Conservation (phyloP, 2,329 filamentous ascomycete species). For the Diatrype stigma region DNA sequence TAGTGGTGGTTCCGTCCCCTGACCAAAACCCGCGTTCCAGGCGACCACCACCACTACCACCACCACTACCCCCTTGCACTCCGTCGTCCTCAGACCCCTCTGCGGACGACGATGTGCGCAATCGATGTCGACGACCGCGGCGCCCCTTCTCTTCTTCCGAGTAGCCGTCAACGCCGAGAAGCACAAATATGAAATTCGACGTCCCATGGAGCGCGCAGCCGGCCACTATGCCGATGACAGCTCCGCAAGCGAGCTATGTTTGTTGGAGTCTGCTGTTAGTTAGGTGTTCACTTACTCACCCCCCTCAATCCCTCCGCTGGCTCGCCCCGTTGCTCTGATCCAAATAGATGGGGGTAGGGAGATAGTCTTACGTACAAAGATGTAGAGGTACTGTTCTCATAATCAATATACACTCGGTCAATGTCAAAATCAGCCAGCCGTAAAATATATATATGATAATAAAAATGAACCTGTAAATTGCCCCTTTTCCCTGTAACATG, state of each 20-base stretch:
- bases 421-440: too few relatives aligned
- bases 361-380: constrained; percentile 24
- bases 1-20: constrained; percentile 6
- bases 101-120: not conserved
- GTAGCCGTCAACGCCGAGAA: constrained; percentile 20
- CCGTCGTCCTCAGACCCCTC: constrained; percentile 1
- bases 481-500: too few relatives aligned
- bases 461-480: too few relatives aligned
- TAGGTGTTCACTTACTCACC: not conserved
- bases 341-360: not conserved
- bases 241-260: constrained; percentile 24
- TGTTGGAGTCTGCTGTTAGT: constrained; percentile 3
- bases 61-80: not conserved
- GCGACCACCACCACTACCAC: not conserved
- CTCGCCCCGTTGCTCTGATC: too few relatives aligned
- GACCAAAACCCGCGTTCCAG: constrained; percentile 5
- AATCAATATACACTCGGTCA: too few relatives aligned
- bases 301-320: too few relatives aligned
- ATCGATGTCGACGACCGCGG: not conserved
- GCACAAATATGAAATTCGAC: constrained; percentile 23
- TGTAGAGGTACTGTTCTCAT: constrained; percentile 24
- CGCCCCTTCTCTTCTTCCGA: constrained; percentile 3
- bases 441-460: too few relatives aligned
- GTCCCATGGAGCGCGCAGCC: constrained; percentile 23
- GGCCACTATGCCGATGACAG: constrained; percentile 24